These are phyloP conservation scores for Globisporangium splendens DNA, from an alignment of 352 stramenopile genomes.

Conservation along the genomic window DNA sequence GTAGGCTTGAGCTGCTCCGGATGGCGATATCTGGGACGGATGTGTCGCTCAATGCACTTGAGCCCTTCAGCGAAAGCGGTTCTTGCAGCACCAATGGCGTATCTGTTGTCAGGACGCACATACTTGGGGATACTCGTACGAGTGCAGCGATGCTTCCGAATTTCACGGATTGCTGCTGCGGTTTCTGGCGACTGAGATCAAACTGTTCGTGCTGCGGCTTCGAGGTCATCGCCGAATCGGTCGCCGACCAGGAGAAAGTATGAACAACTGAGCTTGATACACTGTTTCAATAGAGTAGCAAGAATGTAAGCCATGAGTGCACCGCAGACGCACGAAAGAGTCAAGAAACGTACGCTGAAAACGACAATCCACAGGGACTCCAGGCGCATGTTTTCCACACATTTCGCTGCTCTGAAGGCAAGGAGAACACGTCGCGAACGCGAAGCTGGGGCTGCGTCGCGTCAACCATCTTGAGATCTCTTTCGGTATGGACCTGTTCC, in stretches of 20 bases:
- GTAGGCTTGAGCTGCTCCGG: not conserved
- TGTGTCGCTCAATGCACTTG: not conserved
- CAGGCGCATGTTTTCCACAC: conserved; percentile 31
- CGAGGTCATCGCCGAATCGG: not conserved
- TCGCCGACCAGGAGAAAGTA: conserved; percentile 24
- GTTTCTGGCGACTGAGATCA: not conserved
- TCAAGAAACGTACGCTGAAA: conserved; percentile 26
- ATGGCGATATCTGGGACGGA: not conserved
- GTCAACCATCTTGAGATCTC: conserved; percentile 25
- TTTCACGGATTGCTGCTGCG: not conserved
- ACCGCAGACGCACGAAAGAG: too few species aligned
- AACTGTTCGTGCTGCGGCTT: conserved; percentile 3
- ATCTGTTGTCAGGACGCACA: conserved; percentile 17
- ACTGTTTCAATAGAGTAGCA: not conserved
- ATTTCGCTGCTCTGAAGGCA: conserved; percentile 6
- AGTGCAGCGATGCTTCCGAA: conserved; percentile 6
- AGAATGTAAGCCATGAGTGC: not conserved
- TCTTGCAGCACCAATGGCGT: conserved; percentile 15
- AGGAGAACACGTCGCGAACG: conserved; percentile 15
- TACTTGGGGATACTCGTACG: not conserved
- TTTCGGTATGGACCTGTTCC: conserved; percentile 27
- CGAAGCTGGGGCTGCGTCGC: conserved; percentile 11
- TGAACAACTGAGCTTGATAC: conserved; percentile 13
- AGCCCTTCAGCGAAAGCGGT: not conserved
- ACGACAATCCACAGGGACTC: conserved; percentile 38